These are phyloP conservation scores for Phlyctochytrium planicorne DNA, from an alignment of 192 early-diverging fungal species.

Conservation along the genomic window DNA sequence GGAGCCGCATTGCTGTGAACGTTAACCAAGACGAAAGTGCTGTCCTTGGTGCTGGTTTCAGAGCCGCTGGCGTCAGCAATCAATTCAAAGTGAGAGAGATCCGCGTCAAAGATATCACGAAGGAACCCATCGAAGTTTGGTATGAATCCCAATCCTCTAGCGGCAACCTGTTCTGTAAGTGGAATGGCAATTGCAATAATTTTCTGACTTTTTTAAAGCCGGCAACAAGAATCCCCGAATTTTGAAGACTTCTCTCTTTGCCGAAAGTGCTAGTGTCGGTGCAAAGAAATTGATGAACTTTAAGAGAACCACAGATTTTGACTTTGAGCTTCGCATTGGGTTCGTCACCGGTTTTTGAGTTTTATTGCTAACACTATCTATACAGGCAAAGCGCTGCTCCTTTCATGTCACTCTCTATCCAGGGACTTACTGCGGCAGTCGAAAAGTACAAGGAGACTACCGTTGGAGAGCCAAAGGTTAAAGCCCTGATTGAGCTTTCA, in stretches of 20 bases:
- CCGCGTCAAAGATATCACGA: constrained; percentile 79
- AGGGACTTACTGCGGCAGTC: constrained; percentile 70
- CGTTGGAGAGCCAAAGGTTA: constrained; percentile 73
- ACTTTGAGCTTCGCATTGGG: constrained; percentile 67
- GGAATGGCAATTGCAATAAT: background rate
- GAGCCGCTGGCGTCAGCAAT: constrained; percentile 78
- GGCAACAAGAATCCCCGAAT: constrained; percentile 30
- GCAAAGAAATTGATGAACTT: constrained; percentile 86
- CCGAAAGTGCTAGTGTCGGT: constrained; percentile 66
- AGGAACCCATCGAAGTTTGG: constrained; percentile 64
- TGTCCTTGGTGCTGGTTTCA: constrained; percentile 86
- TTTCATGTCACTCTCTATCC: constrained; percentile 63
- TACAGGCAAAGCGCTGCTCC: constrained; percentile 17
- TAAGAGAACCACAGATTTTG: constrained; percentile 77
- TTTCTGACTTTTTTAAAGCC: background rate
- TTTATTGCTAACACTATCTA: background rate
- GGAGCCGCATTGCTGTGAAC: constrained; percentile 86
- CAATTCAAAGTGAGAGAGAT: constrained; percentile 89
- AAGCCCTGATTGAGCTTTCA: constrained; percentile 74
- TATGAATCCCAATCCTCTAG: constrained; percentile 50
- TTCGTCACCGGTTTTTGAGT: constrained; percentile 13
- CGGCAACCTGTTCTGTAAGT: constrained; percentile 1
- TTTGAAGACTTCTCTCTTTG: constrained; percentile 59
- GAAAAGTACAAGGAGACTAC: constrained; percentile 56
- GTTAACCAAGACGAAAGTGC: constrained; percentile 97